Evolutionary conservation across 148 eudicot species (phyloP), one percentile per base, ranked within the genome.

Genomic region (Chenopodium album): DNA sequence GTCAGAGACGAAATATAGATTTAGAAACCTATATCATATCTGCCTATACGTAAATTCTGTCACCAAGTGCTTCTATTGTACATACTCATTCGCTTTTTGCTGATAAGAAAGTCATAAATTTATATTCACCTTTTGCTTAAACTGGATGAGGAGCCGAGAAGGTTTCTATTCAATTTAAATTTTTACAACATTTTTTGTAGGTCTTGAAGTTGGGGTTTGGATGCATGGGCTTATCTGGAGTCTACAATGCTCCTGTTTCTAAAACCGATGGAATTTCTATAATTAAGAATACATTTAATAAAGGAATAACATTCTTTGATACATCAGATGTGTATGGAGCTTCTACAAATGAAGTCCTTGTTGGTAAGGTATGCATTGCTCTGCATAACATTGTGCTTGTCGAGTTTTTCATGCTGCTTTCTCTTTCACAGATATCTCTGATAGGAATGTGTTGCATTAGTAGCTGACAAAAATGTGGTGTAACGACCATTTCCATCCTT

Each of bases 261-360:
- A 90, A 92, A 63, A 89, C 83, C 50, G 91, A 89, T 44, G 92
- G 87, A 60, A 89, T 92, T 76, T 75, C 89, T 62, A 78, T 92
- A 34, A 85, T 93, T 70, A 87, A 86, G 83, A 83, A 87, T 73
- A 93, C 92, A 23, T 93, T 90, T 73, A 79, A 76, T 75, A 87
- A 79, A 79, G 95, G 97, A 34, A 84, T 93, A 76, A 92, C 97
- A 28, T 90, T 90, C 76, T 88, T 92, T 72, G 97, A 93, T 69
- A 93, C 94, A 9, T 81, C 97, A 20, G 92, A 93, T 87, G 78
- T 87, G 48, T 91, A 93, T 80, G 94, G 94, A 20, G 85, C 78
- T 70, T 74, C 79, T 66, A 72, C 88, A 16, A 90, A 91, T 71
- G 94, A 93, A 87, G 86, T 87, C 64, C 81, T 91, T 29, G 83